A percentile compares a stretch with the other conserved stretches of the same genome.
phyloP scores from a whole-genome alignment of 2,329 filamentous ascomycete genomes.

The Cordyceps militaris region DNA sequence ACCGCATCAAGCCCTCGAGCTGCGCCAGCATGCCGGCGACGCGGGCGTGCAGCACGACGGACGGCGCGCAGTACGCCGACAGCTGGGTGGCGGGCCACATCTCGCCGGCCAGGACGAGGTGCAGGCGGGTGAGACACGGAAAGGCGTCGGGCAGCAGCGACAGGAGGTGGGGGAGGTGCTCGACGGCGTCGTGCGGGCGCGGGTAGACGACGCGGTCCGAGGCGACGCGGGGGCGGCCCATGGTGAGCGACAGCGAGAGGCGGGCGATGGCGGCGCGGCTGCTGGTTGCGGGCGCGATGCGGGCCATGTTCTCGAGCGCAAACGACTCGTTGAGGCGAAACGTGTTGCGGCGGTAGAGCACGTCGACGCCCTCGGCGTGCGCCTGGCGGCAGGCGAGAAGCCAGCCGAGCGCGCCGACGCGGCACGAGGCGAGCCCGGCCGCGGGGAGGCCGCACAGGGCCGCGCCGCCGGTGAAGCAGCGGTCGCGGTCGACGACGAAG shows the following conservation, averaged over 20 bases:
- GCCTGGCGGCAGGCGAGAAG: slow-evolving; percentile 9
- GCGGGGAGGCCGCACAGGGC: background rate
- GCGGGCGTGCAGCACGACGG: background rate
- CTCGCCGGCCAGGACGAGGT: slow-evolving; percentile 5
- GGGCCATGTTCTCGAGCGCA: slow-evolving; percentile 2
- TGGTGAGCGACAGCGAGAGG: slow-evolving; percentile 3
- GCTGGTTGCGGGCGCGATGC: background rate
- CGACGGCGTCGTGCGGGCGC: slow-evolving; percentile 3
- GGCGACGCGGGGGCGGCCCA: background rate
- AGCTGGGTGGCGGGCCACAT: slow-evolving; percentile 1
- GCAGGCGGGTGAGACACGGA: background rate
- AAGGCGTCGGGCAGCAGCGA: background rate
- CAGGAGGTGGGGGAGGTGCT: background rate
- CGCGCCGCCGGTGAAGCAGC: background rate
- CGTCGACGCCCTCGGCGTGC: slow-evolving; percentile 3
- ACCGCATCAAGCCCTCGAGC: background rate
- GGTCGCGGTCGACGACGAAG: slow-evolving; percentile 8
- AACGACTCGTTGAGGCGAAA: slow-evolving; percentile 7
- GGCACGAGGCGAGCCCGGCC: background rate
- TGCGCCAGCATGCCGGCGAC: background rate
- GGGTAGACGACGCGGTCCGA: slow-evolving; percentile 2
- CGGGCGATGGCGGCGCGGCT: background rate
- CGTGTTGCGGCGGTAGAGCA: slow-evolving; percentile 6
- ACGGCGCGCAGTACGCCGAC: background rate
- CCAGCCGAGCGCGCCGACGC: slow-evolving; percentile 4